Evolutionary conservation across 2,329 filamentous ascomycete genomes (phyloP), one percentile per base, ranked within the genome.

Genomic region (Cladosporium sp.): DNA sequence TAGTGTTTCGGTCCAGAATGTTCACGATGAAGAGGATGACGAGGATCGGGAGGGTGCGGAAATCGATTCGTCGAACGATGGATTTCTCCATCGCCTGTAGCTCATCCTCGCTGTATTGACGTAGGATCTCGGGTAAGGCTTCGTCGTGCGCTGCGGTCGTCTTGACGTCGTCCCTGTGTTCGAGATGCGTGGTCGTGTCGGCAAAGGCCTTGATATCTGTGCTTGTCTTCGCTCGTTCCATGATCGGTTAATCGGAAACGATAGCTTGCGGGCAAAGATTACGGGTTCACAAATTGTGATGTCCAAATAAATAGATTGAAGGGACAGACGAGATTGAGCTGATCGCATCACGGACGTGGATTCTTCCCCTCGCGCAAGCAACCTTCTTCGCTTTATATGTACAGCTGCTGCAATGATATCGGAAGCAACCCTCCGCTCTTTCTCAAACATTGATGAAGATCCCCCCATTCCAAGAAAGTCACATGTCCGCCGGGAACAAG

Each of bases 1-100:
- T 47, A 5, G 44, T 40, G 20, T 47, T 47, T 11, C 62, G 55
- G 47, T 63, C 61, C 9, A 63, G 54, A 32, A 61, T 62, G 47
- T 63, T 63, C 13, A 63, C 18, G 12, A 44, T 44, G 29, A 44
- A 44, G n/a, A 44, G 29, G 15, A 44, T 34, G 11, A 44, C 42
- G 3, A 44, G 42, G 4, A 44, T 44, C 12, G 42, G 42, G 12
- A 44, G 24, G 3, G 42, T 44, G 29, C 42, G 42, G 17, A 44
- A 32, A 7, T 44, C 42, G 19, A 44, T 29, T 7, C 29, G 19
- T 8, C 42, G 42, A 22, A 44, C 42, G 29, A 44, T 44, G 4
- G 42, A 34, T 18, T 44, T 44, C 7, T 44, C 42, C 42, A 44
- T 43, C 7, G 40, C 24, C 13, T 29, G n/a, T 27, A 43, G n/a